Evolutionary conservation across 345 rosid species (phyloP).

Genomic region (Dimocarpus longan): DNA sequence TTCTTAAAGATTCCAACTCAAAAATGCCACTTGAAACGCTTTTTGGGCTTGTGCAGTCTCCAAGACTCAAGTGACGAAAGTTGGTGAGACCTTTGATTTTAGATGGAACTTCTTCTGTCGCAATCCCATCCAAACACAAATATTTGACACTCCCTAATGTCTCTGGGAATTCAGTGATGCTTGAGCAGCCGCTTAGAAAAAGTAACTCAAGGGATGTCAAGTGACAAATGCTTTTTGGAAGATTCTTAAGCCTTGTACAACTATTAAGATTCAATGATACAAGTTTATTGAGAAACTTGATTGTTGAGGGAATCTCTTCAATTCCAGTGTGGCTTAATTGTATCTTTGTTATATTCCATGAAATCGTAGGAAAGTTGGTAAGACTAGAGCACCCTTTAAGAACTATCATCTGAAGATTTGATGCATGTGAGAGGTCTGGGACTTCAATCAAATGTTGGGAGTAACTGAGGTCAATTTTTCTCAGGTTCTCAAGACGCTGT

Average conservation of each 20-base stretch:
- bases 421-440: no score
- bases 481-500: no score
- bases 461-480: no score
- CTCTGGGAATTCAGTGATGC: conserved; percentile 19
- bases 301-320: neutral
- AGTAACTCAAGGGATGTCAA: conserved; percentile 11
- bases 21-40: conserved; percentile 8
- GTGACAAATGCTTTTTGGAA: conserved; percentile 9
- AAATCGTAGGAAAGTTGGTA: conserved; percentile 6
- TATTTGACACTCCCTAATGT: neutral
- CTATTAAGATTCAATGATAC: neutral
- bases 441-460: no score
- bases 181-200: conserved; percentile 11
- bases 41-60: conserved; percentile 17
- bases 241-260: conserved; percentile 12
- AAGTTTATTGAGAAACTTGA: neutral
- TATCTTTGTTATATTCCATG: conserved; percentile 5
- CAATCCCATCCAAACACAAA: conserved; percentile 14
- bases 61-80: conserved; percentile 11
- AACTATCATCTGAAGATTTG: no score
- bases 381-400: neutral
- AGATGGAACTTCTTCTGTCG: conserved; percentile 16
- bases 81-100: no score
- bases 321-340: neutral
- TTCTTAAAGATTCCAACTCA: neutral